phyloP scores from a whole-genome alignment of 2,329 filamentous ascomycete species.

The Mycosphaerella sp. region DNA sequence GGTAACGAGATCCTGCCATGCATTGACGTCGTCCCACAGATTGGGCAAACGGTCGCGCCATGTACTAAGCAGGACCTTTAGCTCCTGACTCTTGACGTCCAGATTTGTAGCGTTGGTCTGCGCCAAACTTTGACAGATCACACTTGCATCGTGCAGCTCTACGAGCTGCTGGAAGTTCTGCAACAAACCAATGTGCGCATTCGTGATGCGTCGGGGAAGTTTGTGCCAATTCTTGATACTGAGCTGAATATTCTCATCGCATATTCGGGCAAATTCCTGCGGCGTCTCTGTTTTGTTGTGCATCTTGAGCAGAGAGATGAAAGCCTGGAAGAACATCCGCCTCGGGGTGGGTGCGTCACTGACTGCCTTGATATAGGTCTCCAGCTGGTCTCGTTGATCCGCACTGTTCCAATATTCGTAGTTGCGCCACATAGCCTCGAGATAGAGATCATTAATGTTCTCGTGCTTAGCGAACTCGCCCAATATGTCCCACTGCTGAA shows the following conservation, averaged over 20 bases:
- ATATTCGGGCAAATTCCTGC: conserved; percentile 78
- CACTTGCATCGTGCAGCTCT: conserved; percentile 92
- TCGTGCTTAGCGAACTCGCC: conserved; percentile 98
- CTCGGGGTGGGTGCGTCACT: conserved; percentile 95
- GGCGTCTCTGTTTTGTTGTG: conserved; percentile 79
- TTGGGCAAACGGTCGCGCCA: conserved; percentile 96
- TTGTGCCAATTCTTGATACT: conserved; percentile 99
- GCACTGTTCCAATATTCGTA: conserved; percentile 89
- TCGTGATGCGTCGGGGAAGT: conserved; percentile 85
- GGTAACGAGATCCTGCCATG: conserved; percentile 98
- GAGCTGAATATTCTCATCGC: conserved; percentile 94
- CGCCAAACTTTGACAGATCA: conserved; percentile 87
- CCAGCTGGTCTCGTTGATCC: conserved; percentile 80
- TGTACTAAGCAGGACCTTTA: conserved; percentile 86
- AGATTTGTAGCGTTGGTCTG: conserved; percentile 78
- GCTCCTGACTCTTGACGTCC: conserved; percentile 88
- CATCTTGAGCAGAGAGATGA: conserved; percentile 92
- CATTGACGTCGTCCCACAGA: conserved; percentile 98
- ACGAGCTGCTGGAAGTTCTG: conserved; percentile 98
- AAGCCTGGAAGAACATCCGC: conserved; percentile 94
- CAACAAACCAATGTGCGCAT: conserved; percentile 87
- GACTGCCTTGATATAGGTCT: conserved; percentile 90
- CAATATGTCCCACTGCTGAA: conserved; percentile 98
- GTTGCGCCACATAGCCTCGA: conserved; percentile 93
- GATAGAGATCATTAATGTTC: conserved; percentile 90